phyloP scores from a whole-genome alignment of 495 filamentous ascomycete genomes.

The Articulospora tetracladia region DNA sequence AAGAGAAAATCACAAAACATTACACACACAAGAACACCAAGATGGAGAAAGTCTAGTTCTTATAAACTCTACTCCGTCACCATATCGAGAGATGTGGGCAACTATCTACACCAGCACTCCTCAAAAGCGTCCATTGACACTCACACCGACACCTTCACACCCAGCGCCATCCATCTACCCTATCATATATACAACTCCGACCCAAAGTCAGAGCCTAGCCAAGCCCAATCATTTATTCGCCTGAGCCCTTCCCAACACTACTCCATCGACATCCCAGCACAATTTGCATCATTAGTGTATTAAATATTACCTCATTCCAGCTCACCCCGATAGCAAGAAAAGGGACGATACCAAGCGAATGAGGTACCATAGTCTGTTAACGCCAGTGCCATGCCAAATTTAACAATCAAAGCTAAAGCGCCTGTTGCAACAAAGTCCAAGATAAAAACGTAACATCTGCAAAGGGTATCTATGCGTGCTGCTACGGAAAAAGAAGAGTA shows the following conservation, averaged over 20 bases:
- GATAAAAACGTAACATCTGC: neutral
- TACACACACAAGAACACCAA: too few species aligned
- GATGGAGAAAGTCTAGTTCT: too few species aligned
- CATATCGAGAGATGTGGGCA: too few species aligned
- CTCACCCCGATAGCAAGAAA: neutral
- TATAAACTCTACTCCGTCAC: too few species aligned
- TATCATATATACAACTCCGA: neutral
- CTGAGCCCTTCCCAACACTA: neutral
- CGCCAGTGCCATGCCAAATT: constrained; percentile 4
- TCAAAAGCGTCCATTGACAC: too few species aligned
- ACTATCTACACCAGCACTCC: too few species aligned
- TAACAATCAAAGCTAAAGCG: neutral
- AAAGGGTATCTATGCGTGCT: constrained; percentile 14
- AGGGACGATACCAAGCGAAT: constrained; percentile 15
- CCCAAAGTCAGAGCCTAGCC: neutral
- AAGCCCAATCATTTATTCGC: neutral
- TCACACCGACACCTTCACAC: too few species aligned
- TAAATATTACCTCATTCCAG: constrained; percentile 5
- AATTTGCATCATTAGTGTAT: neutral
- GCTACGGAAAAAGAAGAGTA: constrained; percentile 1
- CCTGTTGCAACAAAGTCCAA: neutral
- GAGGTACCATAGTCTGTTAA: constrained; percentile 20
- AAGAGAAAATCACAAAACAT: too few species aligned
- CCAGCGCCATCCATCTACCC: neutral
- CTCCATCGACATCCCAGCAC: neutral